phyloP scores from a whole-genome alignment of 2,329 filamentous ascomycete genomes.

The Paecilomyces niveus region DNA sequence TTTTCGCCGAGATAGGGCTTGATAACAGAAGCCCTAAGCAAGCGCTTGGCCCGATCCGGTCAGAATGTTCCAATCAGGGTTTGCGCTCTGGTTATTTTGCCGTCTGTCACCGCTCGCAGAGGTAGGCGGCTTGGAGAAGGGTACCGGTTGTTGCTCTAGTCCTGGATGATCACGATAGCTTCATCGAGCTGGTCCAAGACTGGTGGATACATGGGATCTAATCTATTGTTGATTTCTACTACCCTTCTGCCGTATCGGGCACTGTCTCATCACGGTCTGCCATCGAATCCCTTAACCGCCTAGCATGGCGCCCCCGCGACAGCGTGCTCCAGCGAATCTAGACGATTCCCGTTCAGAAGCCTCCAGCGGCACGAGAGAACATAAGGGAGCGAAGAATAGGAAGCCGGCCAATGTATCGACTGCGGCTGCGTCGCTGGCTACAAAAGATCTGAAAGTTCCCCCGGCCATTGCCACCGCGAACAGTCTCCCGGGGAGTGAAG shows the following conservation, averaged over 20 bases:
- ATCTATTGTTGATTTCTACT: neutral
- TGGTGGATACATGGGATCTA: neutral
- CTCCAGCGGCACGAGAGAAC: slow-evolving; percentile 37
- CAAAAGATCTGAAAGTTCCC: slow-evolving; percentile 14
- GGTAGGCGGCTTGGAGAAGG: slow-evolving; percentile 4
- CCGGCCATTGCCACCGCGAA: slow-evolving; percentile 6
- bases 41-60: slow-evolving; percentile 1
- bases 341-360: slow-evolving; percentile 44
- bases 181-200: neutral
- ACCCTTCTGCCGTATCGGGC: neutral
- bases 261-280: neutral
- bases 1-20: slow-evolving; percentile 3
- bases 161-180: neutral
- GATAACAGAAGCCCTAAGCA: slow-evolving; percentile 5
- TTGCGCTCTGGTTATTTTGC: slow-evolving; percentile 23
- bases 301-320: slow-evolving; percentile 40
- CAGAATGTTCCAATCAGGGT: slow-evolving; percentile 7
- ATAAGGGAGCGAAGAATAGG: slow-evolving; percentile 25
- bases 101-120: slow-evolving; percentile 20
- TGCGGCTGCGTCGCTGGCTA: slow-evolving; percentile 6
- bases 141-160: neutral
- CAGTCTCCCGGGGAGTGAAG: slow-evolving; percentile 7
- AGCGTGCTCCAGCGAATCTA: slow-evolving; percentile 29
- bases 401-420: slow-evolving; percentile 17
- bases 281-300: neutral